phyloP scores from a whole-genome alignment of 2,329 filamentous ascomycete species.

The Sphaceloma murrayae region DNA sequence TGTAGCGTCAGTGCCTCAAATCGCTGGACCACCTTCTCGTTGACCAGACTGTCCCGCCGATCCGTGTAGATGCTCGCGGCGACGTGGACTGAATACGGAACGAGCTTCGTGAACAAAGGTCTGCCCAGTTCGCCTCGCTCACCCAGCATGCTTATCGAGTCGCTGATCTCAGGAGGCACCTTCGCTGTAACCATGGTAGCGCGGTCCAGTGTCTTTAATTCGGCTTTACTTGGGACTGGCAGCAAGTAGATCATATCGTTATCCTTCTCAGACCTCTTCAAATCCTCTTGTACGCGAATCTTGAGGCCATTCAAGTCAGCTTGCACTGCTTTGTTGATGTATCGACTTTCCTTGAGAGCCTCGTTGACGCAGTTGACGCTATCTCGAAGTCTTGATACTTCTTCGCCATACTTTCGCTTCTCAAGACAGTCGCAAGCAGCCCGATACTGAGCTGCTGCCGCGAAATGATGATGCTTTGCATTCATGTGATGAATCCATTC shows the following conservation, averaged over 20 bases:
- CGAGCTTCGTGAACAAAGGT: slow-evolving; percentile 79
- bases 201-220: slow-evolving; percentile 74
- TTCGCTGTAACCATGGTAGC: slow-evolving; percentile 79
- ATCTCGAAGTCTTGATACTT: slow-evolving; percentile 77
- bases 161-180: slow-evolving; percentile 70
- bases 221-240: slow-evolving; percentile 76
- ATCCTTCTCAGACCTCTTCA: slow-evolving; percentile 89
- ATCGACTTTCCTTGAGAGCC: slow-evolving; percentile 72
- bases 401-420: slow-evolving; percentile 89
- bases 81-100: slow-evolving; percentile 91
- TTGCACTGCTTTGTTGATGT: slow-evolving; percentile 71
- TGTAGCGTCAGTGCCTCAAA: slow-evolving; percentile 71
- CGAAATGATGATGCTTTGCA: slow-evolving; percentile 95
- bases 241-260: slow-evolving; percentile 92
- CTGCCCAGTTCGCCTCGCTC: slow-evolving; percentile 72
- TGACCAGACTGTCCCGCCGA: slow-evolving; percentile 78
- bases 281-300: slow-evolving; percentile 69
- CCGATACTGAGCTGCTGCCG: slow-evolving; percentile 85
- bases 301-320: slow-evolving; percentile 78
- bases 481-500: slow-evolving; percentile 98
- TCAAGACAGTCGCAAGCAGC: slow-evolving; percentile 86
- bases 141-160: slow-evolving; percentile 70
- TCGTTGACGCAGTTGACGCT: slow-evolving; percentile 75
- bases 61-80: slow-evolving; percentile 94
- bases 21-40: slow-evolving; percentile 75